Conservation (phyloP, 1,284 basidiomycete genomes). For the Ustilago tritici region DNA sequence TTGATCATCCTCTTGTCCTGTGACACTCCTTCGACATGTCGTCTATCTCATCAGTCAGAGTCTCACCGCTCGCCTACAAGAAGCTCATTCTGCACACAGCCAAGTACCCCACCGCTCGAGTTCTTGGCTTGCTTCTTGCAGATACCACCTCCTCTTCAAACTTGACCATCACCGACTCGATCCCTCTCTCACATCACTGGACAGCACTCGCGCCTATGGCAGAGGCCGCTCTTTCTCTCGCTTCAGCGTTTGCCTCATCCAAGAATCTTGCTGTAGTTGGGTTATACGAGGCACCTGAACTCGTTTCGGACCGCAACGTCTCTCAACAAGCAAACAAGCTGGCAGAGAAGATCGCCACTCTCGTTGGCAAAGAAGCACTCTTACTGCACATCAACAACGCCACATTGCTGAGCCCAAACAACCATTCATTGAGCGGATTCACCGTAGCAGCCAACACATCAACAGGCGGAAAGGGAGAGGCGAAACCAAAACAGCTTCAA, state of each 20-base stretch:
- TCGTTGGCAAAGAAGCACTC: constrained; percentile 21
- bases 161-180: constrained; percentile 21
- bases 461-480: constrained; percentile 6
- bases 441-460: constrained; percentile 11
- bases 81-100: constrained; percentile 47
- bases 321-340: constrained; percentile 37
- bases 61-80: constrained; percentile 46
- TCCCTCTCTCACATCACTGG: constrained; percentile 55
- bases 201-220: constrained; percentile 43
- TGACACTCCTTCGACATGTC: constrained; percentile 16
- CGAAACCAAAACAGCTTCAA: constrained; percentile 27
- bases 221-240: constrained; percentile 40
- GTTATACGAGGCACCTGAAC: constrained; percentile 48
- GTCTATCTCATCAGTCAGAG: constrained; percentile 16
- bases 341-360: constrained; percentile 34
- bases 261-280: constrained; percentile 28
- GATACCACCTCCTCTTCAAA: constrained; percentile 7
- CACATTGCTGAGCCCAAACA: constrained; percentile 15
- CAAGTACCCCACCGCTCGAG: constrained; percentile 47
- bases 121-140: constrained; percentile 43
- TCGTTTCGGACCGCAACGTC: constrained; percentile 22
- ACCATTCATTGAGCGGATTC: constrained; percentile 23
- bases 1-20: background rate
- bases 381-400: constrained; percentile 46
- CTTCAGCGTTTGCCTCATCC: constrained; percentile 27